phyloP scores from a whole-genome alignment of 106 monocot species.

The Phalaenopsis aphrodite region DNA sequence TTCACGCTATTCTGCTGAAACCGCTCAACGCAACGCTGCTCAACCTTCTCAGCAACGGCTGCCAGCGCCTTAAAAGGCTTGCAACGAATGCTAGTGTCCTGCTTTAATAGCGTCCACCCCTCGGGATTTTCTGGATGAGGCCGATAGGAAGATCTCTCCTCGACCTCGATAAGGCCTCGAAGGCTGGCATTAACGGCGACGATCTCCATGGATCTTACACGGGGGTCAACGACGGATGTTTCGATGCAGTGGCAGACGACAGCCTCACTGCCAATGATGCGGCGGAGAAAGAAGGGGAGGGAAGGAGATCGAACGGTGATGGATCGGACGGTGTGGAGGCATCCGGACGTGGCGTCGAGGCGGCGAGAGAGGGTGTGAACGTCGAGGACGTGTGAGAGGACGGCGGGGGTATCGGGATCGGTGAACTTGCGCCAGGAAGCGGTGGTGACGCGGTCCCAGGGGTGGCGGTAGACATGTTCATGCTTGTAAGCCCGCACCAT shows the following conservation, averaged over 20 bases:
- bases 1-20: constrained; percentile 88
- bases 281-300: constrained; percentile 84
- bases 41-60: constrained; percentile 78
- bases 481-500: constrained; percentile 88
- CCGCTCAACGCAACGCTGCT: constrained; percentile 82
- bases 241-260: constrained; percentile 86
- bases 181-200: constrained; percentile 69
- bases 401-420: constrained; percentile 50
- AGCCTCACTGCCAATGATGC: constrained; percentile 38
- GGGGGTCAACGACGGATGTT: constrained; percentile 62
- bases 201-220: constrained; percentile 61
- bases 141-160: constrained; percentile 68
- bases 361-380: constrained; percentile 86
- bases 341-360: constrained; percentile 32
- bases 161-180: constrained; percentile 70
- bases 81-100: constrained; percentile 90
- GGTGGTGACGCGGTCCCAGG: constrained; percentile 86
- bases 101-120: constrained; percentile 68
- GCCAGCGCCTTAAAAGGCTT: constrained; percentile 77
- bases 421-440: constrained; percentile 97
- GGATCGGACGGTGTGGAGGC: constrained; percentile 63
- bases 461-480: constrained; percentile 86
- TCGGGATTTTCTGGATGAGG: constrained; percentile 68
- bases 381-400: constrained; percentile 83
- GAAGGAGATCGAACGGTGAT: constrained; percentile 76